Conservation (phyloP, 345 rosid species). For the Mangifera indica region DNA sequence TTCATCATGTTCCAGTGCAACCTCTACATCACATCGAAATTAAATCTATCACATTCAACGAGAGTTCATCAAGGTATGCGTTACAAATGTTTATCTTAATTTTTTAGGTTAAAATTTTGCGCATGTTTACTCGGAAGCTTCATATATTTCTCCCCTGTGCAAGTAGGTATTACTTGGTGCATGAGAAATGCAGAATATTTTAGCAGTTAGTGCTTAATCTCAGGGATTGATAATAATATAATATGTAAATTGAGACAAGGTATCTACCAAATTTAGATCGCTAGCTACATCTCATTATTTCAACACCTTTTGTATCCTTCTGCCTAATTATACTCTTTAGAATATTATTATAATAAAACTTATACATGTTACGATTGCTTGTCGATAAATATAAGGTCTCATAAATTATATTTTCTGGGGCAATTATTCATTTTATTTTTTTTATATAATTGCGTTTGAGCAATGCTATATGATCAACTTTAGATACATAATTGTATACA, state of each 20-base stretch:
- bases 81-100: not conserved
- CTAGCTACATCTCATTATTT: too few species aligned
- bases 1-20: not conserved
- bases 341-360: not conserved
- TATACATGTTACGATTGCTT: not conserved
- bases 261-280: not conserved
- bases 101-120: not conserved
- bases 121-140: too few species aligned
- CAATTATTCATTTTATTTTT: too few species aligned
- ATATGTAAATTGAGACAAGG: too few species aligned
- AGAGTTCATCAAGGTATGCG: conserved; percentile 12
- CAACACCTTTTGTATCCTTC: not conserved
- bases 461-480: too few species aligned
- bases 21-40: not conserved
- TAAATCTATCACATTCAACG: not conserved
- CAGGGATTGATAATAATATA: too few species aligned
- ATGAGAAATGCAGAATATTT: not conserved
- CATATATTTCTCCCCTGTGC: too few species aligned
- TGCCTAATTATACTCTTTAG: not conserved
- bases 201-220: not conserved
- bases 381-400: not conserved
- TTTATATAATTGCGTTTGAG: too few species aligned
- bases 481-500: too few species aligned
- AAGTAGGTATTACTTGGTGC: too few species aligned
- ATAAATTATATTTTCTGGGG: not conserved